These are phyloP conservation scores for Choanephora cucurbitarum DNA, from an alignment of 371 early-diverging fungal genomes.

Conservation along the genomic window DNA sequence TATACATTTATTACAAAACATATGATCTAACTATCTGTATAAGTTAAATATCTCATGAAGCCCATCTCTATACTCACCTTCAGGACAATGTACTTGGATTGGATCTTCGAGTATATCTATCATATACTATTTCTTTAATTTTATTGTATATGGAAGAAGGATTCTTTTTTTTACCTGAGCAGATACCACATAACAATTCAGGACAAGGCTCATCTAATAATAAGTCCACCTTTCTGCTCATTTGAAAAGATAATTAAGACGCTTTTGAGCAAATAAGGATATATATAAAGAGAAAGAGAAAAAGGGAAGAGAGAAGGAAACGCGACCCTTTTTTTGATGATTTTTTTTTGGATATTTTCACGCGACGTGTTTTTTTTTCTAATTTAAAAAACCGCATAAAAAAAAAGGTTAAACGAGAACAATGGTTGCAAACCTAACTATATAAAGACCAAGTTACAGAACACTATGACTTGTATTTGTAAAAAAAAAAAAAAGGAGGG, in stretches of 20 bases:
- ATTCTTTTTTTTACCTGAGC: conserved; percentile 33
- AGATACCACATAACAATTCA: conserved; percentile 49
- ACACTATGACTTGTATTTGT: no score
- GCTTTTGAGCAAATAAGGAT: neutral
- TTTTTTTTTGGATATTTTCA: neutral
- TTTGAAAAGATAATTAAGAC: neutral
- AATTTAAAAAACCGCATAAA: neutral
- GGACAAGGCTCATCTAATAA: conserved; percentile 45
- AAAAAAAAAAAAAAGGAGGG: no score
- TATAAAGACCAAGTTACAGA: no score
- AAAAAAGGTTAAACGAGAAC: no score
- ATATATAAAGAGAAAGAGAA: conserved; percentile 8
- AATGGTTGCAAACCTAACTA: no score
- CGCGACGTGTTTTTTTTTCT: neutral
- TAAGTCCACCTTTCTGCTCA: conserved; percentile 32
- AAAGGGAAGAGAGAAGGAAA: conserved; percentile 12
- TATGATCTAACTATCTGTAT: conserved; percentile 37
- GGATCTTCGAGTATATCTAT: conserved; percentile 53
- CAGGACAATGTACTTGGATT: conserved; percentile 55
- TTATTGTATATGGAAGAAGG: neutral
- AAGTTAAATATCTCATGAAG: neutral
- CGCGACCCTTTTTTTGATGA: neutral
- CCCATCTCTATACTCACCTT: no score
- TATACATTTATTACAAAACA: conserved; percentile 49
- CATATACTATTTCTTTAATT: neutral